Evolutionary conservation across 345 rosid species (phyloP).

Genomic region (Pistacia vera): DNA sequence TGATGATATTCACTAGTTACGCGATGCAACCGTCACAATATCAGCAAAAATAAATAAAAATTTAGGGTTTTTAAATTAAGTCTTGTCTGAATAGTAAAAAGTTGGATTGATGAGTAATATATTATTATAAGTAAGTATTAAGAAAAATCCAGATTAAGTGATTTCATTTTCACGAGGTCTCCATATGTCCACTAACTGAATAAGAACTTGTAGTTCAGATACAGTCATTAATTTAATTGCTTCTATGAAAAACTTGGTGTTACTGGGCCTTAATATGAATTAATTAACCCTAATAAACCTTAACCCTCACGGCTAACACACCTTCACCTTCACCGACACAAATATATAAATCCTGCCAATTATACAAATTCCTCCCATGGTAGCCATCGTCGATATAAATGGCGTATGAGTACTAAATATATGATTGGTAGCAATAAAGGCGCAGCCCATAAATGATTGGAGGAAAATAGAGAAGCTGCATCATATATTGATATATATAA

Average conservation of each 20-base stretch:
- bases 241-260: constrained; percentile 1
- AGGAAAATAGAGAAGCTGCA: no score
- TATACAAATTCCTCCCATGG: no score
- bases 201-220: constrained; percentile 40
- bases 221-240: constrained; percentile 34
- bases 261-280: no score
- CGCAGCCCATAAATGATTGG: no score
- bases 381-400: no score
- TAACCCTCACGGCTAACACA: not conserved
- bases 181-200: constrained; percentile 53
- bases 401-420: no score
- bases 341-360: no score
- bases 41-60: constrained; percentile 12
- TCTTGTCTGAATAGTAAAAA: constrained; percentile 36
- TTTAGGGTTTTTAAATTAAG: constrained; percentile 11
- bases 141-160: constrained; percentile 47
- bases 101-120: constrained; percentile 6
- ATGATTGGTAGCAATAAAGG: no score
- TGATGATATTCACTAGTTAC: constrained; percentile 26
- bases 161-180: constrained; percentile 53
- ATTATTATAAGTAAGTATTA: constrained; percentile 37
- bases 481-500: no score
- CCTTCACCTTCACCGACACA: no score
- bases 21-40: constrained; percentile 42
- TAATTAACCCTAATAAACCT: not conserved